Base-by-base conservation (phyloP, 208 protist species). In the Perkinsela sp. region DNA sequence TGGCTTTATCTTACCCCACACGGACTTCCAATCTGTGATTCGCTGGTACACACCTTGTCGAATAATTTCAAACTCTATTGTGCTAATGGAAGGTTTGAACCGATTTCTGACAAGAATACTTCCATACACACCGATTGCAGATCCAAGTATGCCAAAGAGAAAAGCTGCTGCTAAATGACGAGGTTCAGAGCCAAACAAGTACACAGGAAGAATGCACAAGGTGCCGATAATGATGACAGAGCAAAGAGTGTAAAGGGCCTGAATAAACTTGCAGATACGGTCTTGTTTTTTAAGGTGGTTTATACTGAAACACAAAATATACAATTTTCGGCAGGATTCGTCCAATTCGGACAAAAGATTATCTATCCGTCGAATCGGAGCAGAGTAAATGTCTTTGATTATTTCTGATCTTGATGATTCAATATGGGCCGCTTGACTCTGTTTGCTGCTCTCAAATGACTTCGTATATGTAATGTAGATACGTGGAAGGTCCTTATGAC, bases 391-490 rank as follows among this genome's bases (percentile, higher is more conserved):
- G 13, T 57, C 40, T 57, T 57, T 57, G 13, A 57, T 22, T 57
- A 57, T 57, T 57, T 57, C 40, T n/a, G 6, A 6, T 57, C 40
- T 57, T 57, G 40, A 57, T 6, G 40, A 57, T 57, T 57, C 13
- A n/a, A 57, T 57, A 22, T 22, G 6, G 40, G 13, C 22, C 40
- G 40, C 6, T 6, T 6, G 22, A 57, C 6, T 57, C 40, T 57
- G 6, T 22, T 57, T 6, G 67, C 1, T 16, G n/a, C 28, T 1
- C 30, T n/a, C 13, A n/a, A 22, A 6, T 57, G 22, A 57, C 40
- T 57, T 57, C 32, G 78, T 83, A 69, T 74, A 91, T 28, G 83
- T 93, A 1, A 84, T 92, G 78, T 91, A 92, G 73, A 93, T 90
- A 31, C 77, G 82, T 29, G 88, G 88, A 48, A 92, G 78, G 68